phyloP scores from a whole-genome alignment of 352 stramenopile species.

The Phytophthora boehmeriae region DNA sequence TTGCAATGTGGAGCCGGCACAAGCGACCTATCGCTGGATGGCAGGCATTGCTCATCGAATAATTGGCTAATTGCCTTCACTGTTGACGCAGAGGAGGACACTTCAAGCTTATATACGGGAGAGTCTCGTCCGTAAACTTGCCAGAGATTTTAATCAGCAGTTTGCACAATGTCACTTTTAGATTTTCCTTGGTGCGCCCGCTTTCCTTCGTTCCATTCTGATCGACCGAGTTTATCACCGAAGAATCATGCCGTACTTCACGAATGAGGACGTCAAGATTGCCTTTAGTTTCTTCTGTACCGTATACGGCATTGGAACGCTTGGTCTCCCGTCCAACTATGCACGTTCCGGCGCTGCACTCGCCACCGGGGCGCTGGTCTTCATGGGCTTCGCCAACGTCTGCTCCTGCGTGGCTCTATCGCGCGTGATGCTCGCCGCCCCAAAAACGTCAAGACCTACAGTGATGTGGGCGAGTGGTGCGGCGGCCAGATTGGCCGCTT shows the following conservation, averaged over 20 bases:
- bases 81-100: constrained; percentile 18
- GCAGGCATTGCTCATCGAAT: constrained; percentile 23
- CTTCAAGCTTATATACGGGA: too few relatives aligned
- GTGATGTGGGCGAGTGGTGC: constrained; percentile 70
- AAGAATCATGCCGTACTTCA: constrained; percentile 56
- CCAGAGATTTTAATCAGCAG: constrained; percentile 9
- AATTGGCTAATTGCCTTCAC: constrained; percentile 26
- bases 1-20: constrained; percentile 28
- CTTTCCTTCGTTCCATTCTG: constrained; percentile 1
- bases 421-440: constrained; percentile 63
- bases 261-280: constrained; percentile 64
- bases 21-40: constrained; percentile 16
- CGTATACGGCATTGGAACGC: constrained; percentile 70
- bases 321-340: constrained; percentile 69
- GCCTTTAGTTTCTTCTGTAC: constrained; percentile 70
- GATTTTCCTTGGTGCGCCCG: constrained; percentile 21
- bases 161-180: constrained; percentile 25
- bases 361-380: constrained; percentile 50
- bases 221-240: constrained; percentile 18
- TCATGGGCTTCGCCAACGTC: constrained; percentile 73
- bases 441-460: constrained; percentile 66
- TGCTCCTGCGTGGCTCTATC: constrained; percentile 60
- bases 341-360: constrained; percentile 51
- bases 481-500: constrained; percentile 52
- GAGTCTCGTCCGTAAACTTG: too few relatives aligned